A percentile compares a stretch with the other conserved stretches of the same genome.
Conservation (phyloP, 306 rosid genomes). For the Benincasa hispida region DNA sequence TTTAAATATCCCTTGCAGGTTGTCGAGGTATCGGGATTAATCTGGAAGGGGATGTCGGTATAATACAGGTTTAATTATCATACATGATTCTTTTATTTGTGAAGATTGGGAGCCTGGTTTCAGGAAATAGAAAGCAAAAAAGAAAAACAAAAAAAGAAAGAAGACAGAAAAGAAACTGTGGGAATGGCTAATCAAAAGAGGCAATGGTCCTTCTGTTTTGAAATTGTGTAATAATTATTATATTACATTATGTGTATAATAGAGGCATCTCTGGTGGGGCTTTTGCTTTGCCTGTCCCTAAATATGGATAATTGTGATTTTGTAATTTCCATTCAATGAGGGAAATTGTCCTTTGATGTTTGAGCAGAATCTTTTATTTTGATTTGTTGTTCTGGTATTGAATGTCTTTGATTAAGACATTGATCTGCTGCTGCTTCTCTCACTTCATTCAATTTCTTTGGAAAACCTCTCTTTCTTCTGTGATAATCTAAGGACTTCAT, state of each 20-base stretch:
- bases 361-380: background rate
- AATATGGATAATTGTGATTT: conserved; percentile 5
- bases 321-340: conserved; percentile 11
- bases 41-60: conserved; percentile 18
- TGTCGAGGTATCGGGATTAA: conserved; percentile 9
- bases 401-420: background rate
- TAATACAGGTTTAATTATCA: conserved; percentile 26
- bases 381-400: background rate
- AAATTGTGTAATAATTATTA: background rate
- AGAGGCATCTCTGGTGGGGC: conserved; percentile 12
- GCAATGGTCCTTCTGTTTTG: conserved; percentile 15
- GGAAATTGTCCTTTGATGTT: background rate
- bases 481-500: background rate
- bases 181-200: background rate
- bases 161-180: background rate
- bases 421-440: background rate
- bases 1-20: conserved; percentile 2
- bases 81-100: conserved; percentile 58
- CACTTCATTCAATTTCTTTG: background rate
- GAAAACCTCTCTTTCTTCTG: background rate
- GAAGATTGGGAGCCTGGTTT: conserved; percentile 20
- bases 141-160: background rate
- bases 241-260: conserved; percentile 7
- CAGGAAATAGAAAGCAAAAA: conserved; percentile 12
- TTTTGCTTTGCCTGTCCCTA: background rate